These are phyloP conservation scores for Exophiala oligosperma DNA, from an alignment of 2,329 filamentous ascomycete species.

Conservation along the genomic window DNA sequence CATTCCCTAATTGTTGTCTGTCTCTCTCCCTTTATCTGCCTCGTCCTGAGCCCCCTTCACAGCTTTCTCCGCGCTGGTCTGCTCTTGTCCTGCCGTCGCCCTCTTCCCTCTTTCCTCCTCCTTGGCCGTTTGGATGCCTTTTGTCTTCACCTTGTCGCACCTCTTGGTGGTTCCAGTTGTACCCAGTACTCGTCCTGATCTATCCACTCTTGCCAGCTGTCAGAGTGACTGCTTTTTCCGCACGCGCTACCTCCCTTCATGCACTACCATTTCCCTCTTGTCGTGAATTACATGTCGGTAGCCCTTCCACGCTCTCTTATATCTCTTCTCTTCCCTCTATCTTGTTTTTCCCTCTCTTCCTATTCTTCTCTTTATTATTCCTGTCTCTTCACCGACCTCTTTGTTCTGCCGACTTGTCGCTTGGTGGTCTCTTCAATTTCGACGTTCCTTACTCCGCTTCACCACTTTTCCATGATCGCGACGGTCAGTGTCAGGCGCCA, in stretches of 20 bases:
- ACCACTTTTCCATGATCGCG: slow-evolving; percentile 6
- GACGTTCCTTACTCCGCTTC: slow-evolving; percentile 14
- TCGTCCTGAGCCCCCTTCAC: background rate
- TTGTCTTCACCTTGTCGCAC: background rate
- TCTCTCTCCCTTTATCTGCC: background rate
- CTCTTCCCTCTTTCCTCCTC: too few relatives aligned
- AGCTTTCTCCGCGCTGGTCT: too few relatives aligned
- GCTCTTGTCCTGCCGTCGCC: too few relatives aligned
- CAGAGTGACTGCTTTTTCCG: background rate
- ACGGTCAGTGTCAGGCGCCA: slow-evolving; percentile 8
- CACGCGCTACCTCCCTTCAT: slow-evolving; percentile 1
- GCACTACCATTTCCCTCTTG: slow-evolving; percentile 9
- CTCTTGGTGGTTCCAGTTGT: background rate
- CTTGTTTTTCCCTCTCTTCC: slow-evolving; percentile 21
- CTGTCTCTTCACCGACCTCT: slow-evolving; percentile 13
- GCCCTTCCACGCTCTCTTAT: slow-evolving; percentile 11
- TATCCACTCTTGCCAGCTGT: background rate
- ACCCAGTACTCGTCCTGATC: background rate
- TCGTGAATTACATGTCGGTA: slow-evolving; percentile 8
- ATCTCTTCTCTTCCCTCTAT: slow-evolving; percentile 20
- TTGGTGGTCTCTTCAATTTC: slow-evolving; percentile 4
- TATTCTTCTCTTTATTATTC: slow-evolving; percentile 11
- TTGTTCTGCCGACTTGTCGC: background rate
- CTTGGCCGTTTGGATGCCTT: background rate
- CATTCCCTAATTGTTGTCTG: too few relatives aligned